Evolutionary conservation across 495 filamentous ascomycete species (phyloP).

Genomic region (Apodospora peruviana): DNA sequence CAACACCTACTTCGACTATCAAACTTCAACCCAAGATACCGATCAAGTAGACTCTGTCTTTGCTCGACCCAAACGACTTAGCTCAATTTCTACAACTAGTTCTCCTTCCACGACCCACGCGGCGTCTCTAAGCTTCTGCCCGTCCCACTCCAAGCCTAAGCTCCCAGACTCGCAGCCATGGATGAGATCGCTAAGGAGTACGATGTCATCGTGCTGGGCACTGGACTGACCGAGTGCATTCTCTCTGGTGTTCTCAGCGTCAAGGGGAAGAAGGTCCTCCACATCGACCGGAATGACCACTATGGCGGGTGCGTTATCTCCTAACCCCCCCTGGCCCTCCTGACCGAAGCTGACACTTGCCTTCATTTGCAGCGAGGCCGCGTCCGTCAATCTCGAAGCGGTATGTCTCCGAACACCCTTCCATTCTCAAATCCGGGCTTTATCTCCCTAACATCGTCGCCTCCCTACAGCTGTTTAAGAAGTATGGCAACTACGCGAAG

Average conservation of each 20-base stretch:
- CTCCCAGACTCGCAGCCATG: not conserved
- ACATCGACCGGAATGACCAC: slow-evolving; percentile 98
- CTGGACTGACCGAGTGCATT: slow-evolving; percentile 96
- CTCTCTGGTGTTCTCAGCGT: slow-evolving; percentile 97
- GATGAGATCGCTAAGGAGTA: slow-evolving; percentile 96
- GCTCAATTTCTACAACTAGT: no score
- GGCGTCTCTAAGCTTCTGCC: no score
- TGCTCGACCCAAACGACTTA: no score
- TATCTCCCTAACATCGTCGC: not conserved
- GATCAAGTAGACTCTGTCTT: no score
- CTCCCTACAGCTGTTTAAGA: slow-evolving; percentile 74
- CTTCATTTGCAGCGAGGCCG: slow-evolving; percentile 64
- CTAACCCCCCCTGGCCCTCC: slow-evolving; percentile 7
- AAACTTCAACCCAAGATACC: no score
- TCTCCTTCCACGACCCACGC: no score
- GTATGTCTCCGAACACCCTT: slow-evolving; percentile 41
- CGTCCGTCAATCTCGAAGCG: slow-evolving; percentile 89
- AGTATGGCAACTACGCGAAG: slow-evolving; percentile 73
- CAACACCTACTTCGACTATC: no score
- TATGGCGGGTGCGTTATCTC: slow-evolving; percentile 79
- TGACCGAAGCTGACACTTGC: slow-evolving; percentile 23
- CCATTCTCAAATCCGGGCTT: slow-evolving; percentile 12
- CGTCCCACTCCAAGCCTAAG: no score
- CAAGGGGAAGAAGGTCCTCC: slow-evolving; percentile 97
- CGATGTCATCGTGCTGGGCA: slow-evolving; percentile 97